phyloP scores from a whole-genome alignment of 176 grass and related monocot species.

The Elaeis guineensis region DNA sequence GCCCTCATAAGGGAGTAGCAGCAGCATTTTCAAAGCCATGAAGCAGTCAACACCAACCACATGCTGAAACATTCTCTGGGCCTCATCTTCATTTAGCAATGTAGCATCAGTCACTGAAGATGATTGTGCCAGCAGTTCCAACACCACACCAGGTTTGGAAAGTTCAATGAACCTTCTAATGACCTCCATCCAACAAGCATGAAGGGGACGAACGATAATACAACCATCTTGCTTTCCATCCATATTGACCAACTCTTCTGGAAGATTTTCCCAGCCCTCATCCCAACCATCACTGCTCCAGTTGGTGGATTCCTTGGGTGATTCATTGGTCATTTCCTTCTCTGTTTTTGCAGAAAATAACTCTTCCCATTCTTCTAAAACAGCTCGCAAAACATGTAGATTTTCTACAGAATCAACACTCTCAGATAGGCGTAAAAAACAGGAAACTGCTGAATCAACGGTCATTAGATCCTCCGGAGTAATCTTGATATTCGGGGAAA shows the following conservation, averaged over 20 bases:
- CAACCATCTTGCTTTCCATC: slow-evolving; percentile 35
- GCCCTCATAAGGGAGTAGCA: slow-evolving; percentile 59
- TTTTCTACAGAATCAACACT: slow-evolving; percentile 40
- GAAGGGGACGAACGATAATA: slow-evolving; percentile 50
- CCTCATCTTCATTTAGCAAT: slow-evolving; percentile 58
- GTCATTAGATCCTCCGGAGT: slow-evolving; percentile 49
- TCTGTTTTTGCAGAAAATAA: slow-evolving; percentile 52
- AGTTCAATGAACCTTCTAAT: slow-evolving; percentile 46
- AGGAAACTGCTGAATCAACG: slow-evolving; percentile 71
- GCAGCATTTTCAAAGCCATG: slow-evolving; percentile 53
- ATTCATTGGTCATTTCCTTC: slow-evolving; percentile 35
- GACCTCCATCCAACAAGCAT: slow-evolving; percentile 86
- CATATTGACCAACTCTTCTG: slow-evolving; percentile 56
- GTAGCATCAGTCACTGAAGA: slow-evolving; percentile 32
- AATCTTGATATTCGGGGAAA: slow-evolving; percentile 56
- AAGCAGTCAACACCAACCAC: slow-evolving; percentile 42
- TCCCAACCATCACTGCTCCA: slow-evolving; percentile 83
- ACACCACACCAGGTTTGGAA: slow-evolving; percentile 37
- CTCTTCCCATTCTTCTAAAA: slow-evolving; percentile 96
- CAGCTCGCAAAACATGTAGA: slow-evolving; percentile 53
- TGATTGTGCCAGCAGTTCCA: slow-evolving; percentile 56
- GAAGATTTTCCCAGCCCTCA: slow-evolving; percentile 80
- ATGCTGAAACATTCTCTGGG: slow-evolving; percentile 39
- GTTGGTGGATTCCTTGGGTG: slow-evolving; percentile 65
- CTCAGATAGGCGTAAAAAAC: slow-evolving; percentile 74